phyloP scores from a whole-genome alignment of 202 grass and related monocot genomes.

The Saccharum hybrid region DNA sequence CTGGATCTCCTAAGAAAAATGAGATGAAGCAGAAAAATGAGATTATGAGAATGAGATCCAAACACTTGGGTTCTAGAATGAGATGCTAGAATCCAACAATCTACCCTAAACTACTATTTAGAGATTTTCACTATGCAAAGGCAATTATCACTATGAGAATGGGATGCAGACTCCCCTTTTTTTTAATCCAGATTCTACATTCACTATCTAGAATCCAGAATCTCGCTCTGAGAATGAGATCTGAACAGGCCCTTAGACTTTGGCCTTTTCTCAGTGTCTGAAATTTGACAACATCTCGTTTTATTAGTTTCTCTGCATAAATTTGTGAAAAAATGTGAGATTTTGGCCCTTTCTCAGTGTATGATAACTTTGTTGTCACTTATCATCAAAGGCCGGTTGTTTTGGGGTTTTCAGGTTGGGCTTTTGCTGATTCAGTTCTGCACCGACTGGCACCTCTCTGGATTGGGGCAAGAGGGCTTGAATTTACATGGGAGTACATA shows the following conservation, averaged over 20 bases:
- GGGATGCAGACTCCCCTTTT: background rate
- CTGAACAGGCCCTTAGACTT: too few species aligned
- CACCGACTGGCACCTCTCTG: conserved; percentile 90
- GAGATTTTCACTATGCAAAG: background rate
- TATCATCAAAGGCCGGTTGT: conserved; percentile 25
- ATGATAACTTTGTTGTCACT: conserved; percentile 12
- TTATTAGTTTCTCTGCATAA: conserved; percentile 17
- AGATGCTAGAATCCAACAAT: background rate
- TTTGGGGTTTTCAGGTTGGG: conserved; percentile 75
- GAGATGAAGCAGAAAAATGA: background rate
- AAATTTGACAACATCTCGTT: conserved; percentile 20
- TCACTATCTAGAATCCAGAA: background rate
- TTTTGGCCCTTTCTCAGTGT: conserved; percentile 20
- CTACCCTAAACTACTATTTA: background rate
- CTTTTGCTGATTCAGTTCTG: conserved; percentile 96
- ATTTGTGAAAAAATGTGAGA: background rate
- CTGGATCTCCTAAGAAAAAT: too few species aligned
- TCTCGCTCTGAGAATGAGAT: background rate
- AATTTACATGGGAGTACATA: conserved; percentile 98
- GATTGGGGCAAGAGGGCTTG: conserved; percentile 95
- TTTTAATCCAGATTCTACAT: background rate
- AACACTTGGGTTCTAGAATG: background rate
- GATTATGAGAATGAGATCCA: background rate
- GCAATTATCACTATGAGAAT: too few species aligned
- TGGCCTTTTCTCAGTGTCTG: background rate